Evolutionary conservation across 2,329 filamentous ascomycete species (phyloP).

Genomic region (Colletotrichum coccodes): DNA sequence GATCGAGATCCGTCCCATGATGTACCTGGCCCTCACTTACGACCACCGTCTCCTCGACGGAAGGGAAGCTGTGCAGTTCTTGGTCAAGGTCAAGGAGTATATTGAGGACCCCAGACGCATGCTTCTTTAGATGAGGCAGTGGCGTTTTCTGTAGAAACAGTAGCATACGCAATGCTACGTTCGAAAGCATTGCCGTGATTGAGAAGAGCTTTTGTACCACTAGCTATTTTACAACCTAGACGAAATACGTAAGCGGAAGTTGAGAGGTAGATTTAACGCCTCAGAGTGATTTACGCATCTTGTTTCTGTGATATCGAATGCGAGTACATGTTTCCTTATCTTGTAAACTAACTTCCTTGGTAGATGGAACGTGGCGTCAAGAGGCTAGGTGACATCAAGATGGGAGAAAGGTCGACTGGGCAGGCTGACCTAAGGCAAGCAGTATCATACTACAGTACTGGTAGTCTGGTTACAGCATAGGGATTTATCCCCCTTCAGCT

Average conservation of each 20-base stretch:
- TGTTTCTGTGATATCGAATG: too few relatives aligned
- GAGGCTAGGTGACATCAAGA: too few relatives aligned
- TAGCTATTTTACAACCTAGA: neutral
- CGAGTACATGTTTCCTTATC: too few relatives aligned
- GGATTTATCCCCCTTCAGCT: too few relatives aligned
- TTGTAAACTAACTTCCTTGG: too few relatives aligned
- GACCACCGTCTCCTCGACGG: constrained; percentile 97
- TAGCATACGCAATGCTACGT: neutral
- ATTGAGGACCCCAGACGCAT: constrained; percentile 96
- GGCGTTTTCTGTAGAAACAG: neutral
- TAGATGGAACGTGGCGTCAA: too few relatives aligned
- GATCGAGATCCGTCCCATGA: constrained; percentile 97
- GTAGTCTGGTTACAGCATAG: too few relatives aligned
- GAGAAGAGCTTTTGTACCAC: neutral
- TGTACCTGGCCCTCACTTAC: constrained; percentile 98
- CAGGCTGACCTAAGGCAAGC: too few relatives aligned
- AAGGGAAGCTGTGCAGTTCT: constrained; percentile 93
- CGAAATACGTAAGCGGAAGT: neutral
- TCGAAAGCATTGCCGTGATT: neutral
- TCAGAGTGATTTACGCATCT: neutral
- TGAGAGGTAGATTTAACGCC: neutral
- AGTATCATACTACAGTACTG: too few relatives aligned
- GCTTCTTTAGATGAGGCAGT: constrained; percentile 68
- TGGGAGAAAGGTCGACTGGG: too few relatives aligned
- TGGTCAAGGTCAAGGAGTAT: constrained; percentile 97